These are phyloP conservation scores for Cladorrhinum sp. DNA, from an alignment of 2,329 filamentous ascomycete species.

Conservation along the genomic window DNA sequence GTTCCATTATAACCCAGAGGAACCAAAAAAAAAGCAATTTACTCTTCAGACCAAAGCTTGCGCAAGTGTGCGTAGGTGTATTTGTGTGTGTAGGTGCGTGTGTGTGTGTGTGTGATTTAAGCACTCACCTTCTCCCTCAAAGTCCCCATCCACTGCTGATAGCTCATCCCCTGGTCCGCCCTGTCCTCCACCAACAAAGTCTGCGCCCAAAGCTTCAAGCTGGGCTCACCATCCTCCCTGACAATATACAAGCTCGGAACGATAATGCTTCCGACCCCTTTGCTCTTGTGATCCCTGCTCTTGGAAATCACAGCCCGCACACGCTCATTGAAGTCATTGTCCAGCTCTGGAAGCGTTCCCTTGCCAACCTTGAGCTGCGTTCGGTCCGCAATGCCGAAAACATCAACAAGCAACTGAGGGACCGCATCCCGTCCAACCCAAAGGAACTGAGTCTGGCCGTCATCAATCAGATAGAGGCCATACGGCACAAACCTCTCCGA, in stretches of 20 bases:
- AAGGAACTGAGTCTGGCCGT: constrained; percentile 95
- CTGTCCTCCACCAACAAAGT: constrained; percentile 92
- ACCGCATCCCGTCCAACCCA: constrained; percentile 95
- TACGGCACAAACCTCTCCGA: constrained; percentile 85
- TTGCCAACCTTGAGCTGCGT: constrained; percentile 88
- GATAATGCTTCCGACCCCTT: constrained; percentile 89
- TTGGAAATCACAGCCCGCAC: constrained; percentile 88
- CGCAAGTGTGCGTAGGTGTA: no score
- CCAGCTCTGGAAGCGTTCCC: constrained; percentile 77
- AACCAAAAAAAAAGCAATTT: not conserved
- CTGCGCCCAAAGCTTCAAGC: constrained; percentile 93
- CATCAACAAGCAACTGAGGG: constrained; percentile 80
- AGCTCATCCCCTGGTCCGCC: constrained; percentile 88
- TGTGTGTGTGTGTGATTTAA: no score
- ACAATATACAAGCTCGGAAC: constrained; percentile 91
- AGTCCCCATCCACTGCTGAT: constrained; percentile 88
- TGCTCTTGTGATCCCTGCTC: constrained; percentile 80
- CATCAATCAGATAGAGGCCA: constrained; percentile 93
- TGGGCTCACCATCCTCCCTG: constrained; percentile 92
- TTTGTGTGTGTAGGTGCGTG: no score
- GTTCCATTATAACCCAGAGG: not conserved
- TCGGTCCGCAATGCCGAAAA: constrained; percentile 84
- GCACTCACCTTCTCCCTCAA: constrained; percentile 83
- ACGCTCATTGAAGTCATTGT: constrained; percentile 95
- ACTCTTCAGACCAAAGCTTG: no score